Conservation (phyloP, 2,329 filamentous ascomycete species). For the Fusarium haematococcum region DNA sequence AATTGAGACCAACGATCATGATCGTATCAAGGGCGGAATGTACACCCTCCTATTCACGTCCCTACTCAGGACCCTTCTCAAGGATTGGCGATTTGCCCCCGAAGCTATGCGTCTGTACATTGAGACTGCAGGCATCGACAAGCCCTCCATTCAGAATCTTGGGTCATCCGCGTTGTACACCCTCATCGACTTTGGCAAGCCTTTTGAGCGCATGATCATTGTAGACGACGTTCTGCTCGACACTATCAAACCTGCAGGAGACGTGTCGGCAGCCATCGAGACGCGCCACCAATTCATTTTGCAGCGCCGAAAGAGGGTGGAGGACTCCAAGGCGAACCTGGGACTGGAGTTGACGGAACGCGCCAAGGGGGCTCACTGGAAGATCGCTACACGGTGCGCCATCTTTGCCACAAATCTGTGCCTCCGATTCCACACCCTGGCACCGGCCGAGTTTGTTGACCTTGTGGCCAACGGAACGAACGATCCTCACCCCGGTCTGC, state of each 20-base stretch:
- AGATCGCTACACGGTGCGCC: constrained; percentile 89
- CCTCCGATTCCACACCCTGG: constrained; percentile 90
- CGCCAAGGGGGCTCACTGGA: constrained; percentile 90
- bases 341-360: constrained; percentile 84
- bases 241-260: constrained; percentile 75
- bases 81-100: constrained; percentile 95
- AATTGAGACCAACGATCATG: constrained; percentile 83
- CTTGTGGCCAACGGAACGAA: constrained; percentile 86
- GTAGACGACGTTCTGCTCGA: constrained; percentile 78
- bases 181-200: constrained; percentile 91
- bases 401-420: constrained; percentile 92
- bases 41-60: constrained; percentile 92
- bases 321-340: constrained; percentile 83
- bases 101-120: constrained; percentile 92
- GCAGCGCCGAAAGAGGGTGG: constrained; percentile 80
- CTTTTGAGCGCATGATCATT: constrained; percentile 87
- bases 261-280: constrained; percentile 71
- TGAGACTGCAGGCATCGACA: constrained; percentile 88
- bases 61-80: constrained; percentile 85
- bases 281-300: constrained; percentile 76
- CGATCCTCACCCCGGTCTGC: constrained; percentile 88
- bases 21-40: constrained; percentile 93
- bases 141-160: constrained; percentile 92
- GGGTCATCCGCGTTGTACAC: constrained; percentile 85
- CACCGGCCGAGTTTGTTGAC: constrained; percentile 83